Evolutionary conservation across 306 rosid species (phyloP).

Genomic region (Pyrus betulifolia): DNA sequence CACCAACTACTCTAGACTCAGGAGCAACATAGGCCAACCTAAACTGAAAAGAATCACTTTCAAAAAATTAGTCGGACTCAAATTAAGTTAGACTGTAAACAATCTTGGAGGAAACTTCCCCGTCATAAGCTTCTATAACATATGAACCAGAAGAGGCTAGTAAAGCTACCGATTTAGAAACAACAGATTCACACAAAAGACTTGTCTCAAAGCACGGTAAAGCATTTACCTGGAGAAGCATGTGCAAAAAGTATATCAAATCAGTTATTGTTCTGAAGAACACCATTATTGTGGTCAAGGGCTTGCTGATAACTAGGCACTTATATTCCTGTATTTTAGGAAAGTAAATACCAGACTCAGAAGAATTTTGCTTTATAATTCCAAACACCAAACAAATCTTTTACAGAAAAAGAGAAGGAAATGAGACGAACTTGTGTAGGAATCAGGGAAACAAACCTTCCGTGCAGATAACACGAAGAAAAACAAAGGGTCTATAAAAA

Average conservation of each 20-base stretch:
- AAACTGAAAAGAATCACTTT: conserved; percentile 33
- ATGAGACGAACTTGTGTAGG: background rate
- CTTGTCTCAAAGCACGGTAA: background rate
- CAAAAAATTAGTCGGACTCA: background rate
- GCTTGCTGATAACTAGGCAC: conserved; percentile 40
- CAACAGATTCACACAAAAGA: background rate
- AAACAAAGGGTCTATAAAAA: conserved; percentile 57
- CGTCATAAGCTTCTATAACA: background rate
- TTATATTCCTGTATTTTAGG: conserved; percentile 28
- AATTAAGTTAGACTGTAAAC: background rate
- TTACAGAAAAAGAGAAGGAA: conserved; percentile 1
- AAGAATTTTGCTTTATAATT: background rate
- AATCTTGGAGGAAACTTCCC: background rate
- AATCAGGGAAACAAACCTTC: conserved; percentile 17
- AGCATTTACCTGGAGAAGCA: conserved; percentile 66
- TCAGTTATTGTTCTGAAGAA: conserved; percentile 57
- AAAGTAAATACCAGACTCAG: background rate
- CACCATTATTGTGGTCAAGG: conserved; percentile 41
- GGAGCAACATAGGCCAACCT: conserved; percentile 82
- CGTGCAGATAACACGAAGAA: conserved; percentile 38
- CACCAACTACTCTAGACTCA: conserved; percentile 71
- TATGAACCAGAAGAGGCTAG: background rate
- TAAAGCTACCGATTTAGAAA: background rate
- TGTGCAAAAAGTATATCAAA: conserved; percentile 49
- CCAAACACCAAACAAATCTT: background rate